Conservation (phyloP, 106 monocot genomes). For the Platanthera zijinensis region DNA sequence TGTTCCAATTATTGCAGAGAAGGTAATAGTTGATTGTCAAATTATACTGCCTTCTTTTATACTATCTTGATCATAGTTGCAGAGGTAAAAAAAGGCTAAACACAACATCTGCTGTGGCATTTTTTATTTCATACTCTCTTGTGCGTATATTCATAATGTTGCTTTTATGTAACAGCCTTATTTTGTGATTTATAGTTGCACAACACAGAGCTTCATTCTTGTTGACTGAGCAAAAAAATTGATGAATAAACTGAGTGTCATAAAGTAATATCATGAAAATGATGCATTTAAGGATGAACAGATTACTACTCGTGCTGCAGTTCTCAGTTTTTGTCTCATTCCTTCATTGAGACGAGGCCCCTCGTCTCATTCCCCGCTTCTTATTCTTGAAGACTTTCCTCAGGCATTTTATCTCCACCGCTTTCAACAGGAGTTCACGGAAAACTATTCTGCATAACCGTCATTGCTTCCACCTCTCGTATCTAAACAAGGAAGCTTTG, state of each 20-base stretch:
- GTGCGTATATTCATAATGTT: background rate
- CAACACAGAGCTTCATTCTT: background rate
- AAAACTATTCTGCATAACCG: too few species aligned
- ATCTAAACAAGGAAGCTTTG: too few species aligned
- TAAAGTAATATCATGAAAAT: background rate
- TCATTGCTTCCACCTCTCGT: too few species aligned
- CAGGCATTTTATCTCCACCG: too few species aligned
- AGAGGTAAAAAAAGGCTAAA: background rate
- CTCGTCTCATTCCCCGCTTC: too few species aligned
- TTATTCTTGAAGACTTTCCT: too few species aligned
- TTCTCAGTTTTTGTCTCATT: too few species aligned
- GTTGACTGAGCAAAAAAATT: background rate
- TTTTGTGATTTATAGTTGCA: background rate
- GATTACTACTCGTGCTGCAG: too few species aligned
- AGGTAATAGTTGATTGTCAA: constrained; percentile 35
- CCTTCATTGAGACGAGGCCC: too few species aligned
- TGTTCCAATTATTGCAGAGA: constrained; percentile 87
- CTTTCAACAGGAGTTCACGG: too few species aligned
- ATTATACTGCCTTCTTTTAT: background rate
- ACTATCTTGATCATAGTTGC: background rate
- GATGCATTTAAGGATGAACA: too few species aligned
- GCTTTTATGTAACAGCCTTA: background rate
- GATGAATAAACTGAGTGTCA: background rate
- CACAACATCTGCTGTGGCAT: background rate
- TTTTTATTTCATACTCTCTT: background rate